Percentiles rank a stretch among this genome's conserved stretches.
Conservation (phyloP, 176 grass and related monocot species). For the Echinochloa phyllopogon region DNA sequence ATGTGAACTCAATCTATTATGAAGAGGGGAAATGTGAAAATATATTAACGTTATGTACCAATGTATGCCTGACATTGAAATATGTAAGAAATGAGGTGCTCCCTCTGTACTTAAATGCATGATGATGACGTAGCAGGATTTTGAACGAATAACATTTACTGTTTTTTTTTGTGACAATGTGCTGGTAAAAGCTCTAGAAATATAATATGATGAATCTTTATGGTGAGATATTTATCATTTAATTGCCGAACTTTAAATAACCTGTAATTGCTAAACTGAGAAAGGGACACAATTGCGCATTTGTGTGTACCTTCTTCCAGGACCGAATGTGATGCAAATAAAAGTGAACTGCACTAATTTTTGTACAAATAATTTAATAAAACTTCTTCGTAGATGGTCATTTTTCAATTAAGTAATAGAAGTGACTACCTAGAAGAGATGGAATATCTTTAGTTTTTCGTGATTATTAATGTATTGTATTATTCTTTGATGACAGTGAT, state of each 20-base stretch:
- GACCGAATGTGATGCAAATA: neutral
- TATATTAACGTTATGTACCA: neutral
- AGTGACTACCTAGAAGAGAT: neutral
- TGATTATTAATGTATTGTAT: conserved; percentile 19
- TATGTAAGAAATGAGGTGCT: too few relatives aligned
- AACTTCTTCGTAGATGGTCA: neutral
- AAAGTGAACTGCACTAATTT: neutral
- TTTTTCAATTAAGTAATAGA: neutral
- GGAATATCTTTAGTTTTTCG: neutral
- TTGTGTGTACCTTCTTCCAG: neutral
- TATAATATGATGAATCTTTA: too few relatives aligned
- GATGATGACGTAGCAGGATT: neutral
- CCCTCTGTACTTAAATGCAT: too few relatives aligned
- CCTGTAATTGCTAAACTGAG: neutral
- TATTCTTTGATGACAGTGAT: conserved; percentile 61
- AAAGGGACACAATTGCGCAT: neutral
- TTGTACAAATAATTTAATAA: neutral
- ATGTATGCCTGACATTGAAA: too few relatives aligned
- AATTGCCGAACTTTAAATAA: neutral
- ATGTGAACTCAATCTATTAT: conserved; percentile 7
- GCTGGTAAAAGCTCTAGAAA: neutral
- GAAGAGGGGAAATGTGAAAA: neutral
- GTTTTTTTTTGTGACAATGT: neutral
- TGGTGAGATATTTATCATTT: neutral
- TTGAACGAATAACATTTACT: too few relatives aligned